Percentiles rank a stretch among this genome's conserved stretches.
Evolutionary conservation across 2,329 filamentous ascomycete species (phyloP).

Genomic region (Chrysoporthe cubensis): DNA sequence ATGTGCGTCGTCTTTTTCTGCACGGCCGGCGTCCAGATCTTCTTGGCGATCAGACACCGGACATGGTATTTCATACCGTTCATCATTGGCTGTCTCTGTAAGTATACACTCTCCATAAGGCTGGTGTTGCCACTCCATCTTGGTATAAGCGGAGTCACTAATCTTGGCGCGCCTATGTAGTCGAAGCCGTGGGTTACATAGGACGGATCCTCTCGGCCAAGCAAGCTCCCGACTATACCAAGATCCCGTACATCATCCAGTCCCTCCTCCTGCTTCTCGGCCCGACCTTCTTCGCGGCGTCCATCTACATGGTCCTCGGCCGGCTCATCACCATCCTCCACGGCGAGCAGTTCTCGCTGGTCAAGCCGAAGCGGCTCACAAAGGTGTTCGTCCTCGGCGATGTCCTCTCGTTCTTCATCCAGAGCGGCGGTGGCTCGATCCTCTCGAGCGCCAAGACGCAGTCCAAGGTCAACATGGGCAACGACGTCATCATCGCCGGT

Average conservation of each 20-base stretch:
- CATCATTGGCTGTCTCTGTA: conserved; percentile 56
- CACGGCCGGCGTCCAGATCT: conserved; percentile 42
- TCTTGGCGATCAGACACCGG: conserved; percentile 42
- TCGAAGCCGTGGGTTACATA: conserved; percentile 21
- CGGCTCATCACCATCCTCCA: conserved; percentile 18
- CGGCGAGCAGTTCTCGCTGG: conserved; percentile 10
- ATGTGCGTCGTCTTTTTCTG: conserved; percentile 46
- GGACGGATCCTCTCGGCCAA: conserved; percentile 15
- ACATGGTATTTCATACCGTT: conserved; percentile 58
- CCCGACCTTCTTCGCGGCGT: conserved; percentile 22
- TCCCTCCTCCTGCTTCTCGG: conserved; percentile 22
- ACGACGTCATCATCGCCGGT: conserved; percentile 39
- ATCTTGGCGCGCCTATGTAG: background rate
- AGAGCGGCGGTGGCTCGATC: conserved; percentile 13
- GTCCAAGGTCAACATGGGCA: conserved; percentile 27
- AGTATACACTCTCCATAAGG: conserved; percentile 26
- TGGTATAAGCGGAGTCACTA: no score
- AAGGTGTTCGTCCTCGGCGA: conserved; percentile 24
- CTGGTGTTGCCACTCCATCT: background rate
- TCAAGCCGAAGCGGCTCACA: conserved; percentile 18
- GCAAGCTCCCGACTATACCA: conserved; percentile 15
- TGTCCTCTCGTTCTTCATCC: conserved; percentile 20
- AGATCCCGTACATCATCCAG: conserved; percentile 20
- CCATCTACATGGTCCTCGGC: conserved; percentile 24
- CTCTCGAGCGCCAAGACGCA: background rate